phyloP scores from a whole-genome alignment of 768 basidiomycete genomes.

The Terana coerulea region DNA sequence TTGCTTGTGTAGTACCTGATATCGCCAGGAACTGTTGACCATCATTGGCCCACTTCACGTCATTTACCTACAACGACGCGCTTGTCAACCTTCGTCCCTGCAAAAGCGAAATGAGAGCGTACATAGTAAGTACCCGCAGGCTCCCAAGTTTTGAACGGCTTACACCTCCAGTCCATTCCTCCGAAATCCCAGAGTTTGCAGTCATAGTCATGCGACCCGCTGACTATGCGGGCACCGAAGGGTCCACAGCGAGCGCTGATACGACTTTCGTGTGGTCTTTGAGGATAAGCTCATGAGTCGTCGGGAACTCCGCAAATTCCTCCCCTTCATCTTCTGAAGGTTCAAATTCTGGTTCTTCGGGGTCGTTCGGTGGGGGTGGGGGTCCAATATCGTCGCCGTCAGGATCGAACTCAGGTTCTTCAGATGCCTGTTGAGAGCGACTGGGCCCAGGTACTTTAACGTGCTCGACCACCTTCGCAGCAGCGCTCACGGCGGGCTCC shows the following conservation, averaged over 20 bases:
- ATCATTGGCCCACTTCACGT: constrained; percentile 84
- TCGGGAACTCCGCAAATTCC: constrained; percentile 68
- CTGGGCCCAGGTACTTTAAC: neutral
- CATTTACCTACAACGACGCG: constrained; percentile 63
- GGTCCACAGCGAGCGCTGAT: constrained; percentile 88
- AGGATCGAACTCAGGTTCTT: constrained; percentile 27
- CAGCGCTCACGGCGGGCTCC: no score
- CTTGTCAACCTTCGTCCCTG: constrained; percentile 3
- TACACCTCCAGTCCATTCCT: constrained; percentile 87
- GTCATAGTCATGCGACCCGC: constrained; percentile 97
- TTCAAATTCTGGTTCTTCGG: constrained; percentile 32
- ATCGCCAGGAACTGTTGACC: constrained; percentile 83
- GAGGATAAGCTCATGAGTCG: constrained; percentile 85
- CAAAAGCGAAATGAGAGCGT: constrained; percentile 17
- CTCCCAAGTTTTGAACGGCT: constrained; percentile 97
- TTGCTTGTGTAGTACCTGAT: constrained; percentile 85
- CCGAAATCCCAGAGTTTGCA: constrained; percentile 99
- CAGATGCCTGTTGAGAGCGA: neutral
- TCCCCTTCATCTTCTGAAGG: constrained; percentile 38
- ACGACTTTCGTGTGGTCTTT: constrained; percentile 97
- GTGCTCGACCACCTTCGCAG: neutral
- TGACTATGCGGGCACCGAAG: constrained; percentile 86
- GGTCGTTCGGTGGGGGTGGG: constrained; percentile 22
- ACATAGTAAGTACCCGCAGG: constrained; percentile 93
- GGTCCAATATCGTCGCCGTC: constrained; percentile 12